phyloP scores from a whole-genome alignment of 495 filamentous ascomycete species.

The Xanthoparmelia taractica region DNA sequence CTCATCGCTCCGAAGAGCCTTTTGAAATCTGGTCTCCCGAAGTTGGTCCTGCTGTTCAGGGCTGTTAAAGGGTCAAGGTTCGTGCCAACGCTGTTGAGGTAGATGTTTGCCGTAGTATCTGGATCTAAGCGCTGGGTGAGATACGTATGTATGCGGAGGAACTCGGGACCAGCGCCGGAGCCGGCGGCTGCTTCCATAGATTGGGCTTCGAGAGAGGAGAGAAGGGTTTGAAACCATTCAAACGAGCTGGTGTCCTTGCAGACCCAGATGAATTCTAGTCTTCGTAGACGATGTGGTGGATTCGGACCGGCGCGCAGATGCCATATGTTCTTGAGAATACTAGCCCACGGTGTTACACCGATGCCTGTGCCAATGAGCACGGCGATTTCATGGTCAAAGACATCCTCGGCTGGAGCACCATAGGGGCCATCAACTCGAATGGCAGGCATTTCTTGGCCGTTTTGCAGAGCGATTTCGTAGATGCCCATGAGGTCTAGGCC shows the following conservation, averaged over 20 bases:
- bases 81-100: conserved; percentile 85
- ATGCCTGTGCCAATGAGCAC: conserved; percentile 96
- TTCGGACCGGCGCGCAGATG: conserved; percentile 81
- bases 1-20: conserved; percentile 78
- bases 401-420: conserved; percentile 89
- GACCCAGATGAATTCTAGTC: conserved; percentile 99
- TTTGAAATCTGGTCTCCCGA: conserved; percentile 85
- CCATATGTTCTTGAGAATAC: conserved; percentile 98
- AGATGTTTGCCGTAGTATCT: conserved; percentile 92
- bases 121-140: conserved; percentile 88
- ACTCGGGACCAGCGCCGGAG: conserved; percentile 64
- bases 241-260: conserved; percentile 95
- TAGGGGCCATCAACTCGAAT: conserved; percentile 94
- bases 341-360: conserved; percentile 94
- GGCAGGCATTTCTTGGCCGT: conserved; percentile 80
- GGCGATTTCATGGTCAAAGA: conserved; percentile 98
- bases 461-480: conserved; percentile 95
- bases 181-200: conserved; percentile 56
- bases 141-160: conserved; percentile 96
- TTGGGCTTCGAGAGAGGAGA: conserved; percentile 87
- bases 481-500: conserved; percentile 88
- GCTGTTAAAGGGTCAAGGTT: conserved; percentile 87
- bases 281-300: conserved; percentile 75
- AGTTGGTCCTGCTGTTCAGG: conserved; percentile 82
- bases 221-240: conserved; percentile 96